These are phyloP conservation scores for Gossypium sturtianum DNA, from an alignment of 345 rosid genomes.

Conservation along the genomic window DNA sequence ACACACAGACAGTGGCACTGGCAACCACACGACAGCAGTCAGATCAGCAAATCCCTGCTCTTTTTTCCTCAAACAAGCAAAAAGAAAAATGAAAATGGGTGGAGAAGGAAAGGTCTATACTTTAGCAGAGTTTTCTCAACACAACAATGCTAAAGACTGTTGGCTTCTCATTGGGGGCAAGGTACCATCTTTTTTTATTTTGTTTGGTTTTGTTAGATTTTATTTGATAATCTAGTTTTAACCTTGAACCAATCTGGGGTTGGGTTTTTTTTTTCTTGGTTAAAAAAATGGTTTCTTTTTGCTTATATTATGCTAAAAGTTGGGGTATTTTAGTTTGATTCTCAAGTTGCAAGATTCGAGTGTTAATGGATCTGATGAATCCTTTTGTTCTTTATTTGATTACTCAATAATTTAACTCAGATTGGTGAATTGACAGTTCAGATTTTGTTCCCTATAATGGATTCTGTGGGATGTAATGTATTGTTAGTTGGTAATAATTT, in stretches of 20 bases:
- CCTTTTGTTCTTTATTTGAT: not conserved
- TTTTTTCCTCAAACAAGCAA: not conserved
- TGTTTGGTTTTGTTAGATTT: too few species aligned
- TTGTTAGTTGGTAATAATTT: not conserved
- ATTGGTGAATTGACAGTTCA: too few species aligned
- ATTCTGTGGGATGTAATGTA: not conserved
- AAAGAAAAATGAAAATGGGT: conserved; percentile 33
- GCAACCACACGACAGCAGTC: too few species aligned
- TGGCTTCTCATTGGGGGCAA: conserved; percentile 87
- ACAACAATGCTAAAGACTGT: conserved; percentile 58
- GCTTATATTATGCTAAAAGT: not conserved
- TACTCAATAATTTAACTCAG: too few species aligned
- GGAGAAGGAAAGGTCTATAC: conserved; percentile 49
- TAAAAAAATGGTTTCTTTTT: not conserved
- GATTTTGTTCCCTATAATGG: not conserved
- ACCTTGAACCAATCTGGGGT: too few species aligned
- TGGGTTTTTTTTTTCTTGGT: not conserved
- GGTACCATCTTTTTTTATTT: conserved; percentile 27
- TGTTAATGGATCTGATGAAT: conserved; percentile 7
- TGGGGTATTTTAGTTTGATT: not conserved
- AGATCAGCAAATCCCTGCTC: not conserved
- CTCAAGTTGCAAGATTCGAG: not conserved
- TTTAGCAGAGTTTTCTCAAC: conserved; percentile 66
- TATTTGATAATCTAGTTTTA: too few species aligned
- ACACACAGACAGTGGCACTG: too few species aligned